phyloP scores from a whole-genome alignment of 2,329 filamentous ascomycete species.

The Chalaropsis ovoidea region DNA sequence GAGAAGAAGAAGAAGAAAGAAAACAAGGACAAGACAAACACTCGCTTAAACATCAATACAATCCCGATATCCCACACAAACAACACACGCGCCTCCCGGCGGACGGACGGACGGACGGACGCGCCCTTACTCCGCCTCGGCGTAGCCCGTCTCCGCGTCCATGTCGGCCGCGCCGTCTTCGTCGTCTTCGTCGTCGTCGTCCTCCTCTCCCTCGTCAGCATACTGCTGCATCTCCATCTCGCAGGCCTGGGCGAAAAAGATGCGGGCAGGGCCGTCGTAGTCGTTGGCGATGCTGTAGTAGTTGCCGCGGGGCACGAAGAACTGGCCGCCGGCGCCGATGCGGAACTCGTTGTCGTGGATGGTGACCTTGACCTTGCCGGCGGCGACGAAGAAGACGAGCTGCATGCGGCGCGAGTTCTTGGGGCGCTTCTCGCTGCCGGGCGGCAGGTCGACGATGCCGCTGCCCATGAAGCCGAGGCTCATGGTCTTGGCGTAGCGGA shows the following conservation, averaged over 20 bases:
- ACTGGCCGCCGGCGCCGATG: slow-evolving; percentile 79
- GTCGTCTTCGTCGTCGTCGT: slow-evolving; percentile 28
- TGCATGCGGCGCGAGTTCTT: slow-evolving; percentile 96
- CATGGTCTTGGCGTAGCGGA: slow-evolving; percentile 82
- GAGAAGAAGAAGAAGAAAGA: not conserved
- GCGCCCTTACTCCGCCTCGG: not conserved
- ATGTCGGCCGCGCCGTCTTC: not conserved
- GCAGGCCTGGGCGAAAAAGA: slow-evolving; percentile 90
- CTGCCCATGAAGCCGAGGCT: slow-evolving; percentile 77
- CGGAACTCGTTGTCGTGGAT: slow-evolving; percentile 67
- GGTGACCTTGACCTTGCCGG: slow-evolving; percentile 69
- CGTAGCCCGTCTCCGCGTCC: too few relatives aligned
- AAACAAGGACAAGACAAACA: not conserved
- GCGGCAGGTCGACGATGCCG: slow-evolving; percentile 79
- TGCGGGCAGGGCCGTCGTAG: slow-evolving; percentile 56
- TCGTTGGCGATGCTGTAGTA: slow-evolving; percentile 86
- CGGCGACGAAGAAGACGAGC: slow-evolving; percentile 87
- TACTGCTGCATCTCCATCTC: slow-evolving; percentile 37
- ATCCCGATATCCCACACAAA: not conserved
- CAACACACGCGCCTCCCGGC: too few relatives aligned
- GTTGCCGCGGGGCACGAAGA: slow-evolving; percentile 91
- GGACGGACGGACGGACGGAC: too few relatives aligned
- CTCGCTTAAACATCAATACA: not conserved
- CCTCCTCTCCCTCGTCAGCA: slow-evolving; percentile 40
- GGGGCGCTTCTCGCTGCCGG: slow-evolving; percentile 69